phyloP scores from a whole-genome alignment of 257 asterid species.

The Lycium barbarum region DNA sequence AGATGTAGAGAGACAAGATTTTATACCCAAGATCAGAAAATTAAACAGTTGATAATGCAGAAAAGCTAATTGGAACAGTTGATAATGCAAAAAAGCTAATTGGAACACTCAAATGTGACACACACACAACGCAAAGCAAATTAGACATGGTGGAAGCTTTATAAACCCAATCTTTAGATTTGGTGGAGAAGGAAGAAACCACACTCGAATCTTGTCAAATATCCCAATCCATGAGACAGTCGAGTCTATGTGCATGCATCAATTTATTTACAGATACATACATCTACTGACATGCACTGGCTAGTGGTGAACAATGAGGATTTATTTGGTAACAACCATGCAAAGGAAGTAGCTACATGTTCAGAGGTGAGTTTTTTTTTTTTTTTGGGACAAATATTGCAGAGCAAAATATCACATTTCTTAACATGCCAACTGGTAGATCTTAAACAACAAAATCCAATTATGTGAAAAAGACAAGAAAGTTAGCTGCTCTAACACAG shows the following conservation, averaged over 20 bases:
- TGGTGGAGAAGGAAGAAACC: not conserved
- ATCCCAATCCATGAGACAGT: conserved; percentile 6
- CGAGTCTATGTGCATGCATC: not conserved
- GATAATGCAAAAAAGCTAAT: not conserved
- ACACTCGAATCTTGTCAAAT: not conserved
- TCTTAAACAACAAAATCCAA: conserved; percentile 1
- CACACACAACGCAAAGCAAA: not conserved
- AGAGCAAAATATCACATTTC: not conserved
- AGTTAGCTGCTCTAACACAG: not conserved
- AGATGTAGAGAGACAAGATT: not conserved
- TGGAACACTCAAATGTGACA: not conserved
- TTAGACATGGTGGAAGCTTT: not conserved
- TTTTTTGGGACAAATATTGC: not conserved
- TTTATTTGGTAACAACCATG: not conserved
- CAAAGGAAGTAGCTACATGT: conserved; percentile 9
- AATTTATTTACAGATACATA: not conserved
- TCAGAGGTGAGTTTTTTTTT: not conserved
- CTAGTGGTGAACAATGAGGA: conserved; percentile 17
- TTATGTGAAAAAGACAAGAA: not conserved
- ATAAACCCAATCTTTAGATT: not conserved
- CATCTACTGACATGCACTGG: not conserved
- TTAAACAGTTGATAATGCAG: not conserved
- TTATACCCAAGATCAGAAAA: conserved; percentile 16
- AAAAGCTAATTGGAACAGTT: conserved; percentile 12
- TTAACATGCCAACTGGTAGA: not conserved